Conservation (phyloP, 768 basidiomycete species). For the Phlebiopsis gigantea region DNA sequence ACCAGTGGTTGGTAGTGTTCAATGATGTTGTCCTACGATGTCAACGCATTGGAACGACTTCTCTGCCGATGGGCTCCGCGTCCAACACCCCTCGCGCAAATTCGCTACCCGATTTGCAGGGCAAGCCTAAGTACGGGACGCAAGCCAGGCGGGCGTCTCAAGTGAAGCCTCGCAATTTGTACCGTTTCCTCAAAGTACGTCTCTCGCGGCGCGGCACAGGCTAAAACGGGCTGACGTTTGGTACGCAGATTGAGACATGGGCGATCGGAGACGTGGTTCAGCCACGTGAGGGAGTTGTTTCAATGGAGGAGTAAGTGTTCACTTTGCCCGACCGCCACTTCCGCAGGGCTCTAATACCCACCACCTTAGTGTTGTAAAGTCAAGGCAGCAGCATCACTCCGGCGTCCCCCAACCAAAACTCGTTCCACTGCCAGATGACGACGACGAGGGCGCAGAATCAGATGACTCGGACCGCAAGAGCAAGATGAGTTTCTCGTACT, state of each 20-base stretch:
- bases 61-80: conserved; percentile 66
- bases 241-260: conserved; percentile 77
- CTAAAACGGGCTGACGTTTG: not conserved
- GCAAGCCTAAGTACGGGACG: conserved; percentile 80
- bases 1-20: conserved; percentile 93
- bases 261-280: conserved; percentile 72
- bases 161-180: conserved; percentile 84
- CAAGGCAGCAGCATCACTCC: conserved; percentile 54
- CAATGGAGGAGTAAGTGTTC: conserved; percentile 81
- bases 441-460: conserved; percentile 55
- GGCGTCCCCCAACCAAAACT: conserved; percentile 54
- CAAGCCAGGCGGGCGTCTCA: conserved; percentile 71
- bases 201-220: not conserved
- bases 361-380: conserved; percentile 56
- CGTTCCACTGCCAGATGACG: conserved; percentile 64
- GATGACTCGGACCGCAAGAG: conserved; percentile 86
- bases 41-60: conserved; percentile 86
- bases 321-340: conserved; percentile 11
- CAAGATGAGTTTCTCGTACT: conserved; percentile 93
- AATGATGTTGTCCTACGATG: conserved; percentile 94
- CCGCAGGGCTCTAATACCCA: conserved; percentile 1
- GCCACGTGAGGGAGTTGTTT: conserved; percentile 74
- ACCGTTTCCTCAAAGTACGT: conserved; percentile 84
- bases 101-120: conserved; percentile 79
- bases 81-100: conserved; percentile 59